Base-by-base conservation (phyloP, 2,329 filamentous ascomycete genomes). In the Neonectria coccinea region DNA sequence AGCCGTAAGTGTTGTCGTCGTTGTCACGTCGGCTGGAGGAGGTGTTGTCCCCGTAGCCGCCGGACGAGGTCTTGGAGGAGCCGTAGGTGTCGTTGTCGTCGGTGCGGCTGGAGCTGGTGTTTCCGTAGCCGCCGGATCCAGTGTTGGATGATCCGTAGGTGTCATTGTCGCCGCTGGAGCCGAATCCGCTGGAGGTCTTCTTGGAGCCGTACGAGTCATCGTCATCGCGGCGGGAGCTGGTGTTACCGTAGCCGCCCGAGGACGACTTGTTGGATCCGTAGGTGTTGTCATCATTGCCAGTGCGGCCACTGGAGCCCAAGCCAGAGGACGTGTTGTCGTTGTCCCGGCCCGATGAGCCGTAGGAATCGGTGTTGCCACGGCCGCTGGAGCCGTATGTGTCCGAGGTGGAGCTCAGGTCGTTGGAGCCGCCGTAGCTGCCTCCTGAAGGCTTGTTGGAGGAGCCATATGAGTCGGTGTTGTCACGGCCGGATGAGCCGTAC, bases 401-500 rank as follows among this genome's bases (percentile, higher is more conserved):
- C 5, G 25, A 11, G 47, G 25, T 56, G 47, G 44, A 33, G 51
- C 33, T 48, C 11, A 62, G 54, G 39, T 59, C 64, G 31, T 59
- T 59, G 33, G 62, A 41, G 36, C 67, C 60, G 18, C 53, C 52
- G 39, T 61, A 65, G 31, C 45, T 29, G 55, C 52, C 52, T 33
- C 45, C 11, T 25, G 11, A 11, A 31, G 47, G 14, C 44, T 44
- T 55, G 22, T 70, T 59, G 25, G 52, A 52, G 22, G 62, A 41
- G 47, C 67, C 60, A 14, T 59, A 65, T 12, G 36, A 22, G 52
- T 48, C 52, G 44, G 44, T 27, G 60, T 59, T 54, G 11, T n/a
- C 36, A 16, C 16, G 36, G n/a, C 36, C 36, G 16, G 66, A 67
- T n/a, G 68, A 66, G 53, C 69, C 69, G 51, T 69, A 72, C 62